Conservation (phyloP, 1,284 basidiomycete genomes). For the Cryptococcus floricola region DNA sequence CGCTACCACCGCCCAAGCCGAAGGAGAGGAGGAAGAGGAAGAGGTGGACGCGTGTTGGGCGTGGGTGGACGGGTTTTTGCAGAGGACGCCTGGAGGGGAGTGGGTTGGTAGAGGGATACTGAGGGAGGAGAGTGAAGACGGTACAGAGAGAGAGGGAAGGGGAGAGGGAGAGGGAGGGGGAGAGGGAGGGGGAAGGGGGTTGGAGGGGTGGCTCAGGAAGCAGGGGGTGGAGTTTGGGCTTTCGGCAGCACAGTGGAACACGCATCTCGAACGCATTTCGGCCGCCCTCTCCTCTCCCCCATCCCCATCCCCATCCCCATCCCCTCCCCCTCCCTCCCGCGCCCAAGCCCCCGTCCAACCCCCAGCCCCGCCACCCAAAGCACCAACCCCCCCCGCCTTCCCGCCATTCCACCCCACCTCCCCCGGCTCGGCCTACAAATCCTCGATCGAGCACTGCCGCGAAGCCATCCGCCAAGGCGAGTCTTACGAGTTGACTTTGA, state of each 20-base stretch:
- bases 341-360: constrained; percentile 3
- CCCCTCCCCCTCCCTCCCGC: neutral
- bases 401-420: constrained; percentile 41
- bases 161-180: constrained; percentile 28
- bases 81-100: constrained; percentile 38
- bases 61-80: constrained; percentile 49
- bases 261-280: constrained; percentile 9
- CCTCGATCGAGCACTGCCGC: constrained; percentile 68
- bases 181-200: constrained; percentile 12
- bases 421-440: constrained; percentile 58
- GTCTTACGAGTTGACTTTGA: constrained; percentile 94
- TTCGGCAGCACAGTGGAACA: constrained; percentile 18
- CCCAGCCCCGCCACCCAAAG: too few species aligned
- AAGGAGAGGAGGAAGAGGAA: constrained; percentile 5
- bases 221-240: constrained; percentile 34
- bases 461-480: constrained; percentile 77
- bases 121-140: constrained; percentile 6
- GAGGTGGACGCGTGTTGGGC: constrained; percentile 46
- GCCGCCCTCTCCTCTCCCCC: constrained; percentile 4
- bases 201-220: constrained; percentile 34
- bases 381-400: constrained; percentile 7
- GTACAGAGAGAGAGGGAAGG: constrained; percentile 15
- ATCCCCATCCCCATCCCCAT: neutral
- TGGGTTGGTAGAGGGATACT: constrained; percentile 51
- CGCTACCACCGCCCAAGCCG: too few species aligned